Conservation (phyloP, 2,329 filamentous ascomycete genomes). For the Beauveria medogensis region DNA sequence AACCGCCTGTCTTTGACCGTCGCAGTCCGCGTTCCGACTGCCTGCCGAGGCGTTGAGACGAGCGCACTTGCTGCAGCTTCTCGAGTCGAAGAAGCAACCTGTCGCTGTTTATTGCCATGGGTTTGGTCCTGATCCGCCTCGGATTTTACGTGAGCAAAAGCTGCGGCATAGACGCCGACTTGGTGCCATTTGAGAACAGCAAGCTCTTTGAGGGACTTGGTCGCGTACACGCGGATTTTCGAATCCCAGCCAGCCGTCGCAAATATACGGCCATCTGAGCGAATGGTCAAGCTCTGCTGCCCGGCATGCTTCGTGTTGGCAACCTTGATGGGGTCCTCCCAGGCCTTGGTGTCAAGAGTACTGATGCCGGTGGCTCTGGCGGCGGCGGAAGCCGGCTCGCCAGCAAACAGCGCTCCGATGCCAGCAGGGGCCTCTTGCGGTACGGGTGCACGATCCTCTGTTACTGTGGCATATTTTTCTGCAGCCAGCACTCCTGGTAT, state of each 20-base stretch:
- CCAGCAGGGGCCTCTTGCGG: neutral
- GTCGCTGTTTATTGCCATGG: neutral
- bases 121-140: neutral
- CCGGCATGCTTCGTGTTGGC: slow-evolving; percentile 81
- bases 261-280: slow-evolving; percentile 75
- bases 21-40: neutral
- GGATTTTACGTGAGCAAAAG: slow-evolving; percentile 49
- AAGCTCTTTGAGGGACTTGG: slow-evolving; percentile 73
- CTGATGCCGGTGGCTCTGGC: neutral
- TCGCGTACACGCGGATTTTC: slow-evolving; percentile 70
- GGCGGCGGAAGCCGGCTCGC: slow-evolving; percentile 7
- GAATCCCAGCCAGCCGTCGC: slow-evolving; percentile 92
- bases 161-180: slow-evolving; percentile 74
- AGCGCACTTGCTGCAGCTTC: neutral
- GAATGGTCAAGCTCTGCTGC: slow-evolving; percentile 71
- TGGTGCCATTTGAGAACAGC: slow-evolving; percentile 94
- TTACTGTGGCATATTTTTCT: too few species aligned
- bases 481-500: neutral
- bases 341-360: slow-evolving; percentile 18
- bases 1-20: slow-evolving; percentile 56
- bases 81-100: neutral
- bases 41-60: slow-evolving; percentile 8
- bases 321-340: slow-evolving; percentile 46
- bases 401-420: slow-evolving; percentile 4
- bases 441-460: neutral